A percentile compares a stretch with the other conserved stretches of the same genome.
These are phyloP conservation scores for Tuber magnatum DNA, from an alignment of 495 filamentous ascomycete genomes.

Conservation along the genomic window DNA sequence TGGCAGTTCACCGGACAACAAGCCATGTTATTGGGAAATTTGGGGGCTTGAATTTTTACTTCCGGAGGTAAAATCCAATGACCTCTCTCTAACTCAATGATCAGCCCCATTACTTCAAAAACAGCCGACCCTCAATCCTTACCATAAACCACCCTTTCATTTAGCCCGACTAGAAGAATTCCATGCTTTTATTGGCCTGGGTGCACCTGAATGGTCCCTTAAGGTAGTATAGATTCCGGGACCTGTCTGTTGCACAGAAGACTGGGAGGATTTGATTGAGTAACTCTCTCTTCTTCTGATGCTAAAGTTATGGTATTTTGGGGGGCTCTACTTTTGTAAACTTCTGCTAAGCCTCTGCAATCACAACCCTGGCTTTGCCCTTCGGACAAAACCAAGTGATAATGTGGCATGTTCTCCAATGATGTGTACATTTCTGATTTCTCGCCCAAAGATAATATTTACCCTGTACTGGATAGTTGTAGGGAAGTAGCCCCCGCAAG, in stretches of 20 bases:
- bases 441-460: neutral
- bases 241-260: neutral
- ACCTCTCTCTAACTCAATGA: neutral
- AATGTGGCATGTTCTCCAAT: neutral
- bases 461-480: neutral
- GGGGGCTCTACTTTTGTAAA: neutral
- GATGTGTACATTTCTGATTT: neutral
- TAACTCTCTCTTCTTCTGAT: neutral
- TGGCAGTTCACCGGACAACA: neutral
- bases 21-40: neutral
- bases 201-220: neutral
- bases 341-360: neutral
- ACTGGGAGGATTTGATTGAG: neutral
- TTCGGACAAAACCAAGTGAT: neutral
- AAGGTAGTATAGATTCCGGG: neutral
- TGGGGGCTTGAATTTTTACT: neutral
- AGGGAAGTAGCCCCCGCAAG: neutral
- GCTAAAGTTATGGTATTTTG: neutral
- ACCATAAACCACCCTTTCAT: neutral
- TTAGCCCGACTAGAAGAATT: neutral
- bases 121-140: neutral
- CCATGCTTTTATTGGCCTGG: neutral
- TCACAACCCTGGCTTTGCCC: neutral
- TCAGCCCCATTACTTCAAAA: neutral
- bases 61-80: neutral